Evolutionary conservation across 352 stramenopile genomes (phyloP).

Genomic region (Phytophthora tubulina): DNA sequence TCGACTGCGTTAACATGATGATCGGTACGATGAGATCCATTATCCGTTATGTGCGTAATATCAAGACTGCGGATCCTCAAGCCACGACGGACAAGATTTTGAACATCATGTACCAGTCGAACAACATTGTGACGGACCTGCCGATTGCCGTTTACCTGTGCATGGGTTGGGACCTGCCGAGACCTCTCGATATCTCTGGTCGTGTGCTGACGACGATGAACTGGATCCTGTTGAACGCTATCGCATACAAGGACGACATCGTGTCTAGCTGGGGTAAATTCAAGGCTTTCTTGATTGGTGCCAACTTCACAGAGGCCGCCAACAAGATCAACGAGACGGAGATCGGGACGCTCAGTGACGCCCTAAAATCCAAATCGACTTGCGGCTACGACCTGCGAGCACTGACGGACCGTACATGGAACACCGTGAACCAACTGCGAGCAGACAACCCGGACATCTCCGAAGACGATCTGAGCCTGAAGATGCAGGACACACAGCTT

Average conservation of each 20-base stretch:
- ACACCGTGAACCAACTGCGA: conserved; percentile 53
- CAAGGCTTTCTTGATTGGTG: conserved; percentile 39
- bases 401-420: conserved; percentile 56
- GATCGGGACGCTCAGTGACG: conserved; percentile 42
- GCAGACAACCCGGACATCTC: conserved; percentile 41
- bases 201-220: conserved; percentile 50
- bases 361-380: conserved; percentile 45
- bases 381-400: conserved; percentile 56
- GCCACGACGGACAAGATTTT: conserved; percentile 60
- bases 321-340: conserved; percentile 46
- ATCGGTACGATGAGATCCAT: conserved; percentile 41
- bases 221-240: conserved; percentile 47
- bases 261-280: conserved; percentile 48
- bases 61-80: conserved; percentile 47
- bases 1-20: conserved; percentile 63
- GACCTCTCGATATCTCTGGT: conserved; percentile 35
- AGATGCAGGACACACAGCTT: conserved; percentile 54
- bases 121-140: conserved; percentile 67
- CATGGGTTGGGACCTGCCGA: conserved; percentile 39
- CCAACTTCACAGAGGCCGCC: conserved; percentile 42
- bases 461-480: conserved; percentile 51
- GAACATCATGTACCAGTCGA: conserved; percentile 63
- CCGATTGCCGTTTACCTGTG: conserved; percentile 64
- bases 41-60: conserved; percentile 43
- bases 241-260: conserved; percentile 49